phyloP scores from a whole-genome alignment of 495 filamentous ascomycete genomes.

The Penicillium salamii region DNA sequence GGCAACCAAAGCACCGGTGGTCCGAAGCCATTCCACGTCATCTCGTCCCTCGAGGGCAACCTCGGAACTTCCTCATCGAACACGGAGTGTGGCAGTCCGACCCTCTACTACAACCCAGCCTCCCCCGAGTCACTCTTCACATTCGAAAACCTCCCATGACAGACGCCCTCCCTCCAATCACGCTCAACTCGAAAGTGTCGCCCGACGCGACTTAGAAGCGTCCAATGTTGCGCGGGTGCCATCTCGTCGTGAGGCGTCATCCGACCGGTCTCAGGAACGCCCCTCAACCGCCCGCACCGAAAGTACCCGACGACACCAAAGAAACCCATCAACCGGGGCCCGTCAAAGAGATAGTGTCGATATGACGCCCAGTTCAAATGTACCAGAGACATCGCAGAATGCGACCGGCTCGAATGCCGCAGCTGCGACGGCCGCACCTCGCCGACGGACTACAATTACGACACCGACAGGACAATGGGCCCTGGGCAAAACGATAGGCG shows the following conservation, averaged over 20 bases:
- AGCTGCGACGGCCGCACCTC: slow-evolving; percentile 46
- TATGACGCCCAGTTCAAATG: slow-evolving; percentile 46
- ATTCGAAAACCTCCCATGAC: slow-evolving; percentile 50
- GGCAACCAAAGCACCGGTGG: slow-evolving; percentile 44
- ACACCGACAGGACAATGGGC: slow-evolving; percentile 85
- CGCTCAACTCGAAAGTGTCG: slow-evolving; percentile 50
- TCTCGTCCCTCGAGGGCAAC: slow-evolving; percentile 46
- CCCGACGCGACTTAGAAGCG: slow-evolving; percentile 58
- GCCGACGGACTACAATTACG: slow-evolving; percentile 77
- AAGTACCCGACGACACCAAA: slow-evolving; percentile 42
- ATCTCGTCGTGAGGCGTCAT: slow-evolving; percentile 53
- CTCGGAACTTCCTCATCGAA: slow-evolving; percentile 54
- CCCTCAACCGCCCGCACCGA: slow-evolving; percentile 51
- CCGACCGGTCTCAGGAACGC: slow-evolving; percentile 49
- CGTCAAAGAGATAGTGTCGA: slow-evolving; percentile 54
- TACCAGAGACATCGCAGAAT: slow-evolving; percentile 41
- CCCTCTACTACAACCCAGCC: slow-evolving; percentile 38
- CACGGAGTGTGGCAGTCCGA: slow-evolving; percentile 52
- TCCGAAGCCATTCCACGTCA: slow-evolving; percentile 55
- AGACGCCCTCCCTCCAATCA: slow-evolving; percentile 50
- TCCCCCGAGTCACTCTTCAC: slow-evolving; percentile 36
- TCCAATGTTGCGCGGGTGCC: slow-evolving; percentile 47
- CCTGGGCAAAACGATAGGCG: slow-evolving; percentile 94
- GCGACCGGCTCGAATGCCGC: slow-evolving; percentile 34
- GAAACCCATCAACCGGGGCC: slow-evolving; percentile 43